A percentile compares a stretch with the other conserved stretches of the same genome.
These are phyloP conservation scores for Amborella trichopoda DNA, from an alignment of 164 flowering plant species.

Conservation along the genomic window DNA sequence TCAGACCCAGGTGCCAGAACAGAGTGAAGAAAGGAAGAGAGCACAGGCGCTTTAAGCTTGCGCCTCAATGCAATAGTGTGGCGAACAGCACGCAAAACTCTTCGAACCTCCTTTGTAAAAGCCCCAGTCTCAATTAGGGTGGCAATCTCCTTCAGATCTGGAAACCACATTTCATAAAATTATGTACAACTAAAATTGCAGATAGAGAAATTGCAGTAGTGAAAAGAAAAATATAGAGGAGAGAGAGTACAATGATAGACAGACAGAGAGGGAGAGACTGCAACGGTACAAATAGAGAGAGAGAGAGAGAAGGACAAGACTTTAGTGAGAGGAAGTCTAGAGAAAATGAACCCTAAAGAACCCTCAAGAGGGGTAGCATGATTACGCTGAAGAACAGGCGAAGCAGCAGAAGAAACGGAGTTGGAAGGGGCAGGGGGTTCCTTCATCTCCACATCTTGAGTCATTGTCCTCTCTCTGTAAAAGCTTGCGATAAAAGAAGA, in stretches of 20 bases:
- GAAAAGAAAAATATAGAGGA: not conserved
- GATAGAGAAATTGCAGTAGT: not conserved
- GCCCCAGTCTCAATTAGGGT: conserved; percentile 65
- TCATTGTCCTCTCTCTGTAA: conserved; percentile 41
- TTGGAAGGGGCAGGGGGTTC: conserved; percentile 43
- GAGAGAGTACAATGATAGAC: too few species aligned
- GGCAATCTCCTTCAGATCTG: conserved; percentile 79
- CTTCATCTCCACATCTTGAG: conserved; percentile 83
- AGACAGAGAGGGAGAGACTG: too few species aligned
- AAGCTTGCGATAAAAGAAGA: too few species aligned
- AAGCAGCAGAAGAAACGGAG: conserved; percentile 31
- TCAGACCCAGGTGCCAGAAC: conserved; percentile 66
- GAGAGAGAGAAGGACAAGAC: too few species aligned
- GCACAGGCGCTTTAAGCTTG: conserved; percentile 47
- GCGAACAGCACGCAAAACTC: conserved; percentile 56
- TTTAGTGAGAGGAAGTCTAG: too few species aligned
- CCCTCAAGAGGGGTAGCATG: too few species aligned
- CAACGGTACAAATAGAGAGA: too few species aligned
- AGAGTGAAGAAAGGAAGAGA: conserved; percentile 48
- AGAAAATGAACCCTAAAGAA: too few species aligned
- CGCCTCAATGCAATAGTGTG: conserved; percentile 55
- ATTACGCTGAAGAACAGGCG: conserved; percentile 56
- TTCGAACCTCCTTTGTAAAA: conserved; percentile 54
- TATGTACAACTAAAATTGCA: not conserved
- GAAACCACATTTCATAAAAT: too few species aligned